phyloP scores from a whole-genome alignment of 768 basidiomycete genomes.

The Roridomyces roridus region DNA sequence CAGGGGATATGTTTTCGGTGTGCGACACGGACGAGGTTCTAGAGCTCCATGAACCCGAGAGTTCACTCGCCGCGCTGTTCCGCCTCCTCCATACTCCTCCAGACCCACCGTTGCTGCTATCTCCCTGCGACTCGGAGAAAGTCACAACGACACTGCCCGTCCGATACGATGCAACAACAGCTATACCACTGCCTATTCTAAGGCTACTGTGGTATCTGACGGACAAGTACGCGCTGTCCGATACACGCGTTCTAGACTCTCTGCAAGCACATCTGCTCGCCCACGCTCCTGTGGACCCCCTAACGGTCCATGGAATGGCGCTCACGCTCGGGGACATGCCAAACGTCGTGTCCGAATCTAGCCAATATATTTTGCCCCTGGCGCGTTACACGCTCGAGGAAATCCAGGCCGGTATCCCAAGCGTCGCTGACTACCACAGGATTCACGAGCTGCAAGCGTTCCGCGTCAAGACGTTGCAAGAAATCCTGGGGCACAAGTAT shows the following conservation, averaged over 20 bases:
- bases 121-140: conserved; percentile 31
- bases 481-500: conserved; percentile 60
- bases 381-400: conserved; percentile 58
- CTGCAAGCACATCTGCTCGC: conserved; percentile 60
- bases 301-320: conserved; percentile 70
- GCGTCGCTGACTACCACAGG: conserved; percentile 67
- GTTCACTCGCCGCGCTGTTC: conserved; percentile 56
- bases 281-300: conserved; percentile 54
- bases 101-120: conserved; percentile 44
- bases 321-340: conserved; percentile 43
- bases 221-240: conserved; percentile 70
- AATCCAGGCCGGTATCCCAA: conserved; percentile 55
- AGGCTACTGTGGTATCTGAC: conserved; percentile 59
- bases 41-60: conserved; percentile 61
- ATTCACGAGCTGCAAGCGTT: conserved; percentile 64
- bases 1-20: conserved; percentile 74
- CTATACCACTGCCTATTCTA: conserved; percentile 72
- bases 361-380: conserved; percentile 65
- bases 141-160: conserved; percentile 36
- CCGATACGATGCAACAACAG: conserved; percentile 47
- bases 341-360: conserved; percentile 60
- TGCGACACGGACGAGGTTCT: conserved; percentile 52
- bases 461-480: conserved; percentile 58
- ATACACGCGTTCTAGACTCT: conserved; percentile 41
- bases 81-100: conserved; percentile 63